Conservation (phyloP, 2,329 filamentous ascomycete genomes). For the Calonectria ilicicola region DNA sequence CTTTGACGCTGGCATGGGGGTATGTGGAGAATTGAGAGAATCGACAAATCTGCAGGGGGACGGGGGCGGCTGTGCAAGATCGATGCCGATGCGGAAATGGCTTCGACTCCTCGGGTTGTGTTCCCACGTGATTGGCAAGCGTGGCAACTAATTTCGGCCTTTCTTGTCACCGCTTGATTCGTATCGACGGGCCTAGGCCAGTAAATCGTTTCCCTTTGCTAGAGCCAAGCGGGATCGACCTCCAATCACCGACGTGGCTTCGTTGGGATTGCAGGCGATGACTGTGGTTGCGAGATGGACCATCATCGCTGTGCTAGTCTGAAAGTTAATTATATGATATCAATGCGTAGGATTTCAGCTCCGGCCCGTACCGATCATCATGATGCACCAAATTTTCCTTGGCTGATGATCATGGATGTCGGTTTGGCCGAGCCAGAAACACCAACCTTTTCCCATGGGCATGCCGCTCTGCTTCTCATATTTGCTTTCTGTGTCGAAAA, state of each 20-base stretch:
- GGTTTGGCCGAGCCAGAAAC: background rate
- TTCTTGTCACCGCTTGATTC: background rate
- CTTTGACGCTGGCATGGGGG: background rate
- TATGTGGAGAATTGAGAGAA: background rate
- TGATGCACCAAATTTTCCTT: background rate
- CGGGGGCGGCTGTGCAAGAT: background rate
- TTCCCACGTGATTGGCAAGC: background rate
- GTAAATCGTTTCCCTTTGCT: background rate
- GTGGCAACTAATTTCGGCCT: background rate
- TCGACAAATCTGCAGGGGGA: background rate
- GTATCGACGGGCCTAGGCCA: too few relatives aligned
- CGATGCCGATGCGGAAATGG: background rate
- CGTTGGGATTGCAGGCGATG: background rate
- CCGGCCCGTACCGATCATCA: background rate
- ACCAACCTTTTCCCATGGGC: background rate
- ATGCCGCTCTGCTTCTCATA: background rate
- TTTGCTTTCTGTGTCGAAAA: background rate
- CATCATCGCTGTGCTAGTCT: background rate
- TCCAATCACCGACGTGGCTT: background rate
- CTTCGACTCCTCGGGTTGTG: background rate
- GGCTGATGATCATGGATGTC: background rate
- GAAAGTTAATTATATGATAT: background rate
- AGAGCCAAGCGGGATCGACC: background rate
- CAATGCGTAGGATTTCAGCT: background rate
- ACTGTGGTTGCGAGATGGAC: background rate